Base-by-base conservation (phyloP, 345 rosid genomes). In the Salix koriyanagi region DNA sequence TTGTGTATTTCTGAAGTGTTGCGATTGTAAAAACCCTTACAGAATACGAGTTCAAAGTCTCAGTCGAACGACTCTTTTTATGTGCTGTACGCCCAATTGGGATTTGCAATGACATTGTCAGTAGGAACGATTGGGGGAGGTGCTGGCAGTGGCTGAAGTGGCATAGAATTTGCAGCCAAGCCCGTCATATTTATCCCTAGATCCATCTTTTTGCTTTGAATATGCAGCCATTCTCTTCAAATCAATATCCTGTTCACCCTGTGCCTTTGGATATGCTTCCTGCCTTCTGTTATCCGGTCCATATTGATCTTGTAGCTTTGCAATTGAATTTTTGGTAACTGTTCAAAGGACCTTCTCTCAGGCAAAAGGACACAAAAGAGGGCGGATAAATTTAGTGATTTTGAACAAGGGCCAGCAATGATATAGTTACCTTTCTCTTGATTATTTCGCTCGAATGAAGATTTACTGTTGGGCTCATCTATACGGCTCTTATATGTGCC, bases 1-100 rank as follows among this genome's bases (percentile, higher is more conserved):
- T 80, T 52, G 99, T 90, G 80, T 84, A 88, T 76, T 90, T 92
- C 88, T 96, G 99, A 82, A 96, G 97, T 10, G 92, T 85, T 23
- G 96, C 95, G 73, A 93, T 79, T 61, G 89, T 84, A 83, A 92
- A 92, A 75, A 82, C 83, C 7, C 73, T 87, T 46, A 82, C 74
- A 25, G 91, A 85, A 84, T 83, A 69, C 46, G 81, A 52, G 44
- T 79, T 83, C 74, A 69, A 60, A 13, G 86, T 79, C 32, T 77
- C 85, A 54, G 87, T 84, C 64, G 87, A 83, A 41, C 30, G 34
- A 70, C 54, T 56, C 65, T 67, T 69, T 56, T 46, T 46, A 62
- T 68, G 65, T 30, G 67, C 37, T 73, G 76, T 75, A 77, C 80
- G 78, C 69, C 79, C 75, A 78, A 79, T 77, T 77, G 0, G 89